These are phyloP conservation scores for Boletus albobrunnescens DNA, from an alignment of 1,284 basidiomycete species.

Conservation along the genomic window DNA sequence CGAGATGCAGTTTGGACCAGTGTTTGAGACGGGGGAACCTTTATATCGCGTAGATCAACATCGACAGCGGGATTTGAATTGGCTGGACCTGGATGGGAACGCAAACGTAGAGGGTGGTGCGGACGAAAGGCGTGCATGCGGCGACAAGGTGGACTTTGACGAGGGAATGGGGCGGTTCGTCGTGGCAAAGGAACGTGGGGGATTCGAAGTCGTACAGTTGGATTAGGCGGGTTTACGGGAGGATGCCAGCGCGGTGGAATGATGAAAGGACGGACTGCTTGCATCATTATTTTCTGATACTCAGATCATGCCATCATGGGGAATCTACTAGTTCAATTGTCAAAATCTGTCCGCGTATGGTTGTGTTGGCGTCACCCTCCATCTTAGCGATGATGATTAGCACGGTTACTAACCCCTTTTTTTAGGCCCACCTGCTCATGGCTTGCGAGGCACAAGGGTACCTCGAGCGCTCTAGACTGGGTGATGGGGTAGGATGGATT, in stretches of 20 bases:
- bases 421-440: neutral
- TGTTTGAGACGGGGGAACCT: constrained; percentile 23
- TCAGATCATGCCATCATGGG: neutral
- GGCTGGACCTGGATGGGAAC: neutral
- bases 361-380: neutral
- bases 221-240: neutral
- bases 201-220: constrained; percentile 28
- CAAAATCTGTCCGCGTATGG: constrained; percentile 3
- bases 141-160: constrained; percentile 30
- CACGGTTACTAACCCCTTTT: neutral
- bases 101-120: neutral
- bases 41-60: constrained; percentile 20
- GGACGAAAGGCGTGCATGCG: neutral
- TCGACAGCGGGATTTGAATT: neutral
- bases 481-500: neutral
- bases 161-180: constrained; percentile 32
- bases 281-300: neutral
- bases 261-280: neutral
- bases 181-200: constrained; percentile 25
- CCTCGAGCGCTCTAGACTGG: constrained; percentile 14
- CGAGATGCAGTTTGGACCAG: constrained; percentile 30
- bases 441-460: neutral
- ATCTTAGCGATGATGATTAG: neutral
- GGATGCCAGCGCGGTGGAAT: neutral
- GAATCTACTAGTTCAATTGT: constrained; percentile 10